These are phyloP conservation scores for Nitzschia sp. DNA, from an alignment of 108 stramenopile genomes.

Conservation along the genomic window DNA sequence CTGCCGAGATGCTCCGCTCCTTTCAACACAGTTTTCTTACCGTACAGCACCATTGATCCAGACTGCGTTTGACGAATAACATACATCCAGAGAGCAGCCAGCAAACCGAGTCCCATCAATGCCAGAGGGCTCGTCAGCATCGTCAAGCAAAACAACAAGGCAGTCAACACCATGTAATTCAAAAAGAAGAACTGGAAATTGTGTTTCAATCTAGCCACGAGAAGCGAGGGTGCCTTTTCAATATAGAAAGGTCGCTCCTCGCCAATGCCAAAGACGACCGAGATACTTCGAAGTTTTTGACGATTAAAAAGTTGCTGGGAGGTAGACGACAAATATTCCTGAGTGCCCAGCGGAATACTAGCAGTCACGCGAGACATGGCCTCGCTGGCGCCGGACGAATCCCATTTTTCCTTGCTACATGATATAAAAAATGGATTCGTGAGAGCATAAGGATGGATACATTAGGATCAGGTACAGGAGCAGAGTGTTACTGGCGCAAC, in stretches of 20 bases:
- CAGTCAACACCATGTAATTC: constrained; percentile 77
- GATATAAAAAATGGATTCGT: background rate
- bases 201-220: constrained; percentile 75
- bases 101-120: constrained; percentile 72
- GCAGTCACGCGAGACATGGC: constrained; percentile 56
- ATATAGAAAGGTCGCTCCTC: constrained; percentile 87
- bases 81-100: constrained; percentile 78
- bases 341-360: constrained; percentile 76
- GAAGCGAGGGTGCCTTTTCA: constrained; percentile 68
- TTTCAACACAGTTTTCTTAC: constrained; percentile 35
- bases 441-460: background rate
- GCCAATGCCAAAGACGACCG: constrained; percentile 84
- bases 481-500: background rate
- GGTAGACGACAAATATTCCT: constrained; percentile 59
- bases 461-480: background rate
- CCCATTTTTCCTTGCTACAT: constrained; percentile 81
- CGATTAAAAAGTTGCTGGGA: constrained; percentile 67
- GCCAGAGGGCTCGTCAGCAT: constrained; percentile 72
- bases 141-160: constrained; percentile 63
- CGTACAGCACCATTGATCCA: constrained; percentile 56
- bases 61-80: constrained; percentile 61
- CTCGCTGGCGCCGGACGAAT: constrained; percentile 68
- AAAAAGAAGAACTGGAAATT: constrained; percentile 86
- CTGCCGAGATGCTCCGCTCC: too few species aligned
- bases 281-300: constrained; percentile 62